Base-by-base conservation (phyloP, 2,329 filamentous ascomycete genomes). In the Diaporthe caulivora region DNA sequence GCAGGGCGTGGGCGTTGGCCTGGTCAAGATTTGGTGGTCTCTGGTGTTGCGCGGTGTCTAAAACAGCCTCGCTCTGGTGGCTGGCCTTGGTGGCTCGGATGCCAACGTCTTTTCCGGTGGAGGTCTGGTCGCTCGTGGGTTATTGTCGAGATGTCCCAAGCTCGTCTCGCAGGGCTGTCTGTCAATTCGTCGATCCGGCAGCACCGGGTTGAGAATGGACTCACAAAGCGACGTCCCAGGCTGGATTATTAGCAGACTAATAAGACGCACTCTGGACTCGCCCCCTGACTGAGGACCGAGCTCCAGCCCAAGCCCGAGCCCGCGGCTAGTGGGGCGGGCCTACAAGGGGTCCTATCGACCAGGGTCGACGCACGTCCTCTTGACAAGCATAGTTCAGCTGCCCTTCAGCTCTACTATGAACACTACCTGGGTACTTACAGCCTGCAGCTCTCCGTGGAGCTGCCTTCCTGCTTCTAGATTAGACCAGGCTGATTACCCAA, bases 1-100 rank as follows among this genome's bases (percentile, higher is more conserved):
- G 47, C n/a, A 53, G 62, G 31, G 17, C 44, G 60, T 65, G 62
- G 47, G 9, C 44, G 60, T 49, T 65, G 60, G 11, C 26, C n/a
- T 64, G 26, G 58, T n/a, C 42, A 40, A 31, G 29, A 24, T 31
- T 24, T 40, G 62, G 29, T 65, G 29, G 26, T 26, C 47, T 53
- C 31, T 29, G 62, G 62, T 17, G 69, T 71, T 60, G 55, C 57
- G 69, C 69, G 42, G 42, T 71, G 69, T 71, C 69, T 62, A n/a
- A 57, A 53, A 67, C 44, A 40, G 57, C 54, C 55, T 51, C 47
- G 55, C 58, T 57, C 51, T 31, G 15, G 51, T 34, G 42, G 62
- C 62, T 53, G 37, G 37, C 37, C 37, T 53, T 53, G 44, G 47
- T 67, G 44, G 49, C n/a, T 42, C 49, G 55, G 55, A 51, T 42